Evolutionary conservation across 768 basidiomycete species (phyloP).

Genomic region (Tylopilus subfusipes): DNA sequence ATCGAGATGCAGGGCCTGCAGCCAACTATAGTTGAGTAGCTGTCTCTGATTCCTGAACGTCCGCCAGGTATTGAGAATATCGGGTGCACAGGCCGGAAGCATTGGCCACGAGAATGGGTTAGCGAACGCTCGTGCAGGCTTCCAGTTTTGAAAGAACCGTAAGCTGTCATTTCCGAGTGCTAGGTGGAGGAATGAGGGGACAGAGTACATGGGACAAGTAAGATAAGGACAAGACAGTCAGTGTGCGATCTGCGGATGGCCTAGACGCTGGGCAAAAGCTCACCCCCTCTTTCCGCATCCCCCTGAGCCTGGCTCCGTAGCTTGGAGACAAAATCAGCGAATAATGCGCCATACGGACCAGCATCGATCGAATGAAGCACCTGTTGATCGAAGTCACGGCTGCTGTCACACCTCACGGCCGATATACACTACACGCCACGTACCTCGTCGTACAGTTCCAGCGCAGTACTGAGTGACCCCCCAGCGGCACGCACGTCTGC

Average conservation of each 20-base stretch:
- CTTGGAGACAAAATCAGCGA: slow-evolving; percentile 24
- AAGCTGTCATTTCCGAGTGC: slow-evolving; percentile 20
- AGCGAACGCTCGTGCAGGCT: slow-evolving; percentile 30
- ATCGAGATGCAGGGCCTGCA: slow-evolving; percentile 29
- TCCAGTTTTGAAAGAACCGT: slow-evolving; percentile 33
- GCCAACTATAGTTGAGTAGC: slow-evolving; percentile 30
- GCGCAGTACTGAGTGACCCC: slow-evolving; percentile 30
- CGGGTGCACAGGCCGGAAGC: slow-evolving; percentile 24
- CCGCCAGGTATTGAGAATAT: slow-evolving; percentile 28
- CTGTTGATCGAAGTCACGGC: slow-evolving; percentile 5
- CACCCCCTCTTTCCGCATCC: slow-evolving; percentile 28
- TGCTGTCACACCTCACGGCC: neutral
- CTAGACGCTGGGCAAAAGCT: slow-evolving; percentile 2
- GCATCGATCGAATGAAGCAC: slow-evolving; percentile 22
- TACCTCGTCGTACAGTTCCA: slow-evolving; percentile 30
- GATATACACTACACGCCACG: slow-evolving; percentile 1
- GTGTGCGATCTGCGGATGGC: neutral
- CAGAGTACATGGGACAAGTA: neutral
- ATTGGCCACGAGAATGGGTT: slow-evolving; percentile 34
- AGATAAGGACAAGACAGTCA: neutral
- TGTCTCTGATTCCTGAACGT: slow-evolving; percentile 24
- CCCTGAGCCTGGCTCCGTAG: slow-evolving; percentile 24
- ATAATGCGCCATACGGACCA: slow-evolving; percentile 15
- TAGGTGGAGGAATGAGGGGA: neutral
- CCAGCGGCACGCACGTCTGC: slow-evolving; percentile 31